phyloP scores from a whole-genome alignment of 345 rosid species.

The Citrus sinensis region DNA sequence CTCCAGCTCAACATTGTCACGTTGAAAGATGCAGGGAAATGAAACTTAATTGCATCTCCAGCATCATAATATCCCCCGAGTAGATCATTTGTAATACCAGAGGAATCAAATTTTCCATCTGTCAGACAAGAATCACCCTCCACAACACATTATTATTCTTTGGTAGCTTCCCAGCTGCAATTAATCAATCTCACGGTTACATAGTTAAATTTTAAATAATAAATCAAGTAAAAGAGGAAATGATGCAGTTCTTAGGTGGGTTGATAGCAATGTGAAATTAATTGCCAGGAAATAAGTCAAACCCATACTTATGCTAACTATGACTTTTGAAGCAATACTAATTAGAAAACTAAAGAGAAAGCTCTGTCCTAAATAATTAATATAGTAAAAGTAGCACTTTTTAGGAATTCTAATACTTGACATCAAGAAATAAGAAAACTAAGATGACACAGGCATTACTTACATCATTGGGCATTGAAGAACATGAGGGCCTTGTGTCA shows the following conservation, averaged over 20 bases:
- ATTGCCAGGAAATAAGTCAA: not conserved
- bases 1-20: conserved; percentile 99
- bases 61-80: conserved; percentile 87
- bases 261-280: not conserved
- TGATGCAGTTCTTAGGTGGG: not conserved
- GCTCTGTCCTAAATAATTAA: too few species aligned
- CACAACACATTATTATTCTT: conserved; percentile 83
- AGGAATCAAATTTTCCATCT: conserved; percentile 62
- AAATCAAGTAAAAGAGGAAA: not conserved
- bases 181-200: not conserved
- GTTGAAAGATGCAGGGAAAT: conserved; percentile 82
- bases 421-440: not conserved
- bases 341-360: too few species aligned
- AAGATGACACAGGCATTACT: not conserved
- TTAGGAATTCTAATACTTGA: too few species aligned
- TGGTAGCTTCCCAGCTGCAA: conserved; percentile 83
- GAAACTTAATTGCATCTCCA: conserved; percentile 91
- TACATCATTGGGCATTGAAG: conserved; percentile 94
- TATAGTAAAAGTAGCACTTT: too few species aligned
- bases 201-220: not conserved
- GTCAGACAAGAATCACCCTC: conserved; percentile 79
- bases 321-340: too few species aligned
- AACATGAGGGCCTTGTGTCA: conserved; percentile 90
- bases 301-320: too few species aligned
- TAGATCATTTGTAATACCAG: conserved; percentile 57